These are phyloP conservation scores for Moricandia arvensis DNA, from an alignment of 345 rosid species.

Conservation along the genomic window DNA sequence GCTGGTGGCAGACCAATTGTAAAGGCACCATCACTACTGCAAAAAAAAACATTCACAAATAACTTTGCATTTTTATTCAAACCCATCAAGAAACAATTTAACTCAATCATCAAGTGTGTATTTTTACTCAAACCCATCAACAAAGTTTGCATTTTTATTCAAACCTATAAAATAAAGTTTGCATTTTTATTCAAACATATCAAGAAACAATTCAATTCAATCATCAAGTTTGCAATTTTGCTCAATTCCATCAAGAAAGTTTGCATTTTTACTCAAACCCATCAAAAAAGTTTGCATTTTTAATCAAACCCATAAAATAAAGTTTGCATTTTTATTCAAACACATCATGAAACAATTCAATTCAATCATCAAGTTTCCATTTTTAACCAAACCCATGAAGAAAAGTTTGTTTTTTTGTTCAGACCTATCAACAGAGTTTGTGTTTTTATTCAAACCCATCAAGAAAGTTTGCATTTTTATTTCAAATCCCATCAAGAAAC, in stretches of 20 bases:
- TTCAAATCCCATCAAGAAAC: not conserved
- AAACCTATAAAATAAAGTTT: not conserved
- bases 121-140: not conserved
- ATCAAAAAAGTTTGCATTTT: not conserved
- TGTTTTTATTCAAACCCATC: not conserved
- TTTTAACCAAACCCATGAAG: not conserved
- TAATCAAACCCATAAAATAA: not conserved
- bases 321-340: no score
- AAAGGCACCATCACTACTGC: conserved; percentile 61
- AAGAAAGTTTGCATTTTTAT: not conserved
- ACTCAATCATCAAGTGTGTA: not conserved
- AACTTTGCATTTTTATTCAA: not conserved
- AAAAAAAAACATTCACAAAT: conserved; percentile 11
- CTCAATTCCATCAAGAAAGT: not conserved
- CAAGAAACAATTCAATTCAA: not conserved
- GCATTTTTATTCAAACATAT: not conserved
- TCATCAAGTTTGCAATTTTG: not conserved
- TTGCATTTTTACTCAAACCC: not conserved
- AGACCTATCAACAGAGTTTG: not conserved
- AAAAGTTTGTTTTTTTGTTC: no score
- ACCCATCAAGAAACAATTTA: not conserved
- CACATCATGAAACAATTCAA: not conserved
- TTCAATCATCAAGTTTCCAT: not conserved
- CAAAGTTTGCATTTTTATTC: not conserved
- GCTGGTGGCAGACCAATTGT: conserved; percentile 82